Conservation (phyloP, 2,329 filamentous ascomycete genomes). For the Zelopaecilomyces penicillatus region DNA sequence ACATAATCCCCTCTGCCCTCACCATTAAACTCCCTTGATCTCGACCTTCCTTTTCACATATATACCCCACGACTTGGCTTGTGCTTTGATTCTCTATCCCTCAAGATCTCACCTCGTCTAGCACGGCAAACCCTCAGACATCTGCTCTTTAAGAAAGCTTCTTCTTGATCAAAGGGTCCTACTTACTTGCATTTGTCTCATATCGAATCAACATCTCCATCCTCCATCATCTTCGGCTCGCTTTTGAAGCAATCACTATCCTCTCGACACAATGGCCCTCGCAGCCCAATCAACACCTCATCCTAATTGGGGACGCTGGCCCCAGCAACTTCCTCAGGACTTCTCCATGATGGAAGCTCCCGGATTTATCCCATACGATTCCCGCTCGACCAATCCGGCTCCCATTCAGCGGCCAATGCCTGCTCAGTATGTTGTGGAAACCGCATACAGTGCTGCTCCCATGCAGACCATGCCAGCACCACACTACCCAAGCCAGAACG, state of each 20-base stretch:
- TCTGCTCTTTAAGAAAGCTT: not conserved
- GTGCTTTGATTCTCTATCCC: slow-evolving; percentile 6
- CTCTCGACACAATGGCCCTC: slow-evolving; percentile 34
- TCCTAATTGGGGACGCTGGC: slow-evolving; percentile 48
- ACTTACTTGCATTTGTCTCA: too few relatives aligned
- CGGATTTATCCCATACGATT: slow-evolving; percentile 41
- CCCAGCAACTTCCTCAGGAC: slow-evolving; percentile 38
- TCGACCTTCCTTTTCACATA: slow-evolving; percentile 13
- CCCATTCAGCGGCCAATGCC: slow-evolving; percentile 37
- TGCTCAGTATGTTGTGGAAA: slow-evolving; percentile 38
- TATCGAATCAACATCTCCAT: too few relatives aligned
- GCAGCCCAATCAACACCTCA: slow-evolving; percentile 35
- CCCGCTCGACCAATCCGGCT: slow-evolving; percentile 28
- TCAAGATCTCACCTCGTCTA: slow-evolving; percentile 8
- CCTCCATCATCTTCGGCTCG: not conserved
- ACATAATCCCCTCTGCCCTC: slow-evolving; percentile 15
- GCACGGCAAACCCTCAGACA: slow-evolving; percentile 1
- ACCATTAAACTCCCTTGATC: slow-evolving; percentile 6
- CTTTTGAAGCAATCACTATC: not conserved
- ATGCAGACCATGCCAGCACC: slow-evolving; percentile 33
- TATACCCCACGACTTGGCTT: slow-evolving; percentile 8
- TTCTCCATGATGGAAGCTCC: slow-evolving; percentile 42
- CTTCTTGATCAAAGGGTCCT: not conserved
- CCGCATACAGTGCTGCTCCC: slow-evolving; percentile 35
- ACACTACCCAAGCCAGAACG: slow-evolving; percentile 33